Conservation (phyloP, 306 rosid species). For the Aeschynomene evenia region DNA sequence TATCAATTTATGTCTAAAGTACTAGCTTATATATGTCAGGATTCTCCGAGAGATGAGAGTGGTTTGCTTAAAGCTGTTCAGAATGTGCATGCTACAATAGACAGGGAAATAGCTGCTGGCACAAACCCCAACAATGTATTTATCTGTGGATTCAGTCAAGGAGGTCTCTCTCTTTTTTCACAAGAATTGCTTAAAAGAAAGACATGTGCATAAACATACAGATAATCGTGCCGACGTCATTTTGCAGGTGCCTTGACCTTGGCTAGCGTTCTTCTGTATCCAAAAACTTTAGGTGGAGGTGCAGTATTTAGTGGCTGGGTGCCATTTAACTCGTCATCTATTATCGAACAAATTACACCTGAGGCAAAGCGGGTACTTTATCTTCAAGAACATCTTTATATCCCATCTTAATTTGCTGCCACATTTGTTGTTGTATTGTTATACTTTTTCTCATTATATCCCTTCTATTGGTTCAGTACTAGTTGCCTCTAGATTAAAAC, state of each 20-base stretch:
- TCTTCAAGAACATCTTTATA: background rate
- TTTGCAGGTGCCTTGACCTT: constrained; percentile 79
- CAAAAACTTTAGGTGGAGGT: constrained; percentile 87
- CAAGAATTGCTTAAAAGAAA: constrained; percentile 1
- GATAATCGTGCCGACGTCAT: background rate
- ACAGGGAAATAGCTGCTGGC: constrained; percentile 82
- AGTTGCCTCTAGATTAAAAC: background rate
- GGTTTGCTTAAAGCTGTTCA: constrained; percentile 71
- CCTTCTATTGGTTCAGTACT: background rate
- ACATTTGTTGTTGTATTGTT: too few species aligned
- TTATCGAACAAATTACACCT: constrained; percentile 46
- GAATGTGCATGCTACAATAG: constrained; percentile 75
- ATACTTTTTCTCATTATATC: background rate
- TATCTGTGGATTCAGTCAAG: constrained; percentile 94
- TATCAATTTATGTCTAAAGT: background rate
- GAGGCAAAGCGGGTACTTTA: constrained; percentile 73
- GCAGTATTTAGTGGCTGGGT: constrained; percentile 91
- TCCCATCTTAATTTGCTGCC: background rate
- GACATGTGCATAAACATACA: background rate
- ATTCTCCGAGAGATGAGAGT: constrained; percentile 68
- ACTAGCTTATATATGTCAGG: constrained; percentile 42
- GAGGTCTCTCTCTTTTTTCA: constrained; percentile 54
- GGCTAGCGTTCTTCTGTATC: constrained; percentile 84
- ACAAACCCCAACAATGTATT: constrained; percentile 71
- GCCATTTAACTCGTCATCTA: constrained; percentile 64